Conservation (phyloP, 176 grass and related monocot genomes). For the Oryza rufipogon region DNA sequence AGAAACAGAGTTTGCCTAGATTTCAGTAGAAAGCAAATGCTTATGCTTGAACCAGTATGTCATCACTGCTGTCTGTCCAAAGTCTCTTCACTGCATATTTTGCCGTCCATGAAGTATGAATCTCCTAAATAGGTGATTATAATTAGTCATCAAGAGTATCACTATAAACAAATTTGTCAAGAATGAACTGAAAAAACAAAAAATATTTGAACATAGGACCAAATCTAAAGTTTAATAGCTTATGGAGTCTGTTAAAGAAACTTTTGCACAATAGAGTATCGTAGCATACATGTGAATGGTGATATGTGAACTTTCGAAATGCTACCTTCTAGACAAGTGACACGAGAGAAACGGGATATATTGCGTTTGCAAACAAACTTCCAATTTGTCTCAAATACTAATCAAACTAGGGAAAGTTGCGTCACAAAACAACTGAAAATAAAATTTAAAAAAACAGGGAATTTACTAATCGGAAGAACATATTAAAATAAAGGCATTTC, state of each 20-base stretch:
- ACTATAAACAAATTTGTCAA: not conserved
- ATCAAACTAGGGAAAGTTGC: too few relatives aligned
- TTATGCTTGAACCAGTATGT: too few relatives aligned
- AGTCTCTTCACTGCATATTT: not conserved
- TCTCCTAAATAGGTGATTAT: not conserved
- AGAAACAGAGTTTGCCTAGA: not conserved
- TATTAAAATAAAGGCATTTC: too few relatives aligned
- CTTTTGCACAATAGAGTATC: not conserved
- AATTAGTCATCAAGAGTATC: not conserved
- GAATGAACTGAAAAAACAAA: not conserved
- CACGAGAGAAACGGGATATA: not conserved
- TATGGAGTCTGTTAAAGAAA: not conserved
- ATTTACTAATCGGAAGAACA: not conserved
- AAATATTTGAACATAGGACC: too few relatives aligned
- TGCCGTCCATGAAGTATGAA: conserved; percentile 3
- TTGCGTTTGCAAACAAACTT: too few relatives aligned
- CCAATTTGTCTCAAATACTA: too few relatives aligned
- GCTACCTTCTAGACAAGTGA: not conserved
- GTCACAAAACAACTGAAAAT: too few relatives aligned
- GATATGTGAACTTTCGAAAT: too few relatives aligned
- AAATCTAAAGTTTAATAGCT: not conserved
- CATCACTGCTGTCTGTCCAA: not conserved
- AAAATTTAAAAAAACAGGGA: too few relatives aligned
- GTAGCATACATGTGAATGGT: not conserved
- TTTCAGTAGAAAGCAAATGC: not conserved